phyloP scores from a whole-genome alignment of 768 basidiomycete genomes.

The Kwoniella heveanensis region DNA sequence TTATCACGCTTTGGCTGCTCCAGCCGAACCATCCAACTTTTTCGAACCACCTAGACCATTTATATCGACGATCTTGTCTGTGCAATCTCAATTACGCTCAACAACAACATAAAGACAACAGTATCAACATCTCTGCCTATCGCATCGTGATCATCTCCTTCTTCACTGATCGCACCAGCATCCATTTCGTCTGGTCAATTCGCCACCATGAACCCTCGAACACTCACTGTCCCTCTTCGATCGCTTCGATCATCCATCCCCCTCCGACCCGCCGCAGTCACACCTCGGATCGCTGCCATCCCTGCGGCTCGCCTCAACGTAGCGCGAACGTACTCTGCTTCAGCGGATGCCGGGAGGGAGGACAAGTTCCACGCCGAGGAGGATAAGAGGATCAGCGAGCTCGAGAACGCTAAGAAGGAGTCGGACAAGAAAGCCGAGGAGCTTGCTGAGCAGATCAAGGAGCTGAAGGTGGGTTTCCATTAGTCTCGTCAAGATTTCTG shows the following conservation, averaged over 20 bases:
- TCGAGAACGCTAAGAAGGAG: conserved; percentile 33
- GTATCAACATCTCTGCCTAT: neutral
- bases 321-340: conserved; percentile 22
- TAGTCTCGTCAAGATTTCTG: too few species aligned
- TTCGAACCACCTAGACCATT: conserved; percentile 4
- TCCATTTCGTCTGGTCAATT: neutral
- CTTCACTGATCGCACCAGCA: too few species aligned
- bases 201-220: conserved; percentile 23
- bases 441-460: conserved; percentile 55
- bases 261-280: conserved; percentile 13
- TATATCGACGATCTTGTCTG: neutral
- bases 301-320: conserved; percentile 4
- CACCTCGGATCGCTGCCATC: neutral
- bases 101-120: neutral
- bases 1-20: too few species aligned
- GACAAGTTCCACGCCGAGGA: conserved; percentile 22
- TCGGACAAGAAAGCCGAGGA: conserved; percentile 43
- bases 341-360: conserved; percentile 26
- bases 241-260: conserved; percentile 24
- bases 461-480: conserved; percentile 71
- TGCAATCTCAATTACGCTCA: neutral
- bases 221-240: conserved; percentile 24
- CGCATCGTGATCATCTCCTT: too few species aligned
- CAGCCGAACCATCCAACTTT: neutral
- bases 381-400: conserved; percentile 24